Base-by-base conservation (phyloP, 352 stramenopile genomes). In the Globisporangium cederbergense region DNA sequence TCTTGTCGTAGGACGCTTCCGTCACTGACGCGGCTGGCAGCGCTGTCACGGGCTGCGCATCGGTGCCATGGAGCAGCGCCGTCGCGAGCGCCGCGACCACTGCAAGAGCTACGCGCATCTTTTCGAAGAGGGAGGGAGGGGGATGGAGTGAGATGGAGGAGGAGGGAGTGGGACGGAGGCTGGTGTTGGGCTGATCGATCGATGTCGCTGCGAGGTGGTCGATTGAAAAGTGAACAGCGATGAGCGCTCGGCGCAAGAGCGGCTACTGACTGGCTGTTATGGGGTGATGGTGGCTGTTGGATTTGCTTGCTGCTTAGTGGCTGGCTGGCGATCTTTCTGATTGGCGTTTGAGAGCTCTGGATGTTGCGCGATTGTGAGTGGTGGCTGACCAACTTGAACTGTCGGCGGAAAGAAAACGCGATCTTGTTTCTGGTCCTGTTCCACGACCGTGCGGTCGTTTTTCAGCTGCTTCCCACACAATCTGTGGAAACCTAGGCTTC, bases 1-100 rank as follows among this genome's bases (percentile, higher is more conserved):
- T 64, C 46, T 64, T 64, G 46, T 64, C 58, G 58, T 56, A 46
- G 16, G 58, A n/a, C 45, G 58, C 58, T 28, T 42, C 25, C 5
- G 55, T 22, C 22, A 52, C 38, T 6, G 55, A 22, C 14, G 38
- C 38, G 2, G 38, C 30, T 9, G 20, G 14, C 0, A n/a, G 51
- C 28, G 51, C 10, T 0, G 20, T 11, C 8, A 52, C 51, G 18
- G 51, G 18, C 51, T 58, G 51, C 25, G 55, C 25, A 8, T 11
- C 25, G 38, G 7, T 25, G 34, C 40, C 32, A 7, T 52, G 22
- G 20, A 61, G 55, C 55, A 61, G 55, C 40, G 28, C 38, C 38
- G 50, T 36, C 28, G 43, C 55, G 14, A 61, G 40, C 22, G 55
- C 55, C 1, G 16, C 55, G 10, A 61, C 4, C 40, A 61, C 22